These are phyloP conservation scores for Leucocoprinus sp. DNA, from an alignment of 768 basidiomycete genomes.

Conservation along the genomic window DNA sequence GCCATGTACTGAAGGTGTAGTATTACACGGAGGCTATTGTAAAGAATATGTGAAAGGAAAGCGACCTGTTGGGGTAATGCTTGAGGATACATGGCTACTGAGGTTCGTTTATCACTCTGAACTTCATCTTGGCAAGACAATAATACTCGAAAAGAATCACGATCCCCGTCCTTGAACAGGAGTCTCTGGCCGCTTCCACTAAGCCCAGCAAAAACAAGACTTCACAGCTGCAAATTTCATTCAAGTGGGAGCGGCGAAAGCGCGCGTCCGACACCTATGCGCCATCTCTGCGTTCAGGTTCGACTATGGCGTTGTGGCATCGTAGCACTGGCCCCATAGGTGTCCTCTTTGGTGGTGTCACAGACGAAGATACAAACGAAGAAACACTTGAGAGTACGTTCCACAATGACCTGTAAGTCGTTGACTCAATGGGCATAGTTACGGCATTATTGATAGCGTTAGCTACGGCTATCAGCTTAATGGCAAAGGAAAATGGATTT, in stretches of 20 bases:
- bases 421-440: neutral
- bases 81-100: constrained; percentile 88
- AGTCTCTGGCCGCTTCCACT: constrained; percentile 14
- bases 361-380: constrained; percentile 79
- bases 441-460: neutral
- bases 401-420: constrained; percentile 73
- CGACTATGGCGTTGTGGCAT: constrained; percentile 80
- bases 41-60: constrained; percentile 87
- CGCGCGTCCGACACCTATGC: constrained; percentile 60
- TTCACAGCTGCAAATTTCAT: constrained; percentile 24
- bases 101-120: constrained; percentile 32
- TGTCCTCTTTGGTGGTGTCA: constrained; percentile 80
- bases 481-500: constrained; percentile 74
- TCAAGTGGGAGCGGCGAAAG: constrained; percentile 87
- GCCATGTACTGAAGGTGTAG: constrained; percentile 64
- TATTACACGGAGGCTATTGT: constrained; percentile 85
- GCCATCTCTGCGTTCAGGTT: constrained; percentile 68
- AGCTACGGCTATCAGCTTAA: constrained; percentile 74
- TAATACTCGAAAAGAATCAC: constrained; percentile 13
- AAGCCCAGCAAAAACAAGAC: constrained; percentile 23
- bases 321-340: constrained; percentile 47
- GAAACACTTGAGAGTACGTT: constrained; percentile 81
- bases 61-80: constrained; percentile 75
- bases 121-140: neutral
- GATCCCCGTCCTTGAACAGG: constrained; percentile 14